Conservation (phyloP, 306 rosid species). For the Rosa multiflora region DNA sequence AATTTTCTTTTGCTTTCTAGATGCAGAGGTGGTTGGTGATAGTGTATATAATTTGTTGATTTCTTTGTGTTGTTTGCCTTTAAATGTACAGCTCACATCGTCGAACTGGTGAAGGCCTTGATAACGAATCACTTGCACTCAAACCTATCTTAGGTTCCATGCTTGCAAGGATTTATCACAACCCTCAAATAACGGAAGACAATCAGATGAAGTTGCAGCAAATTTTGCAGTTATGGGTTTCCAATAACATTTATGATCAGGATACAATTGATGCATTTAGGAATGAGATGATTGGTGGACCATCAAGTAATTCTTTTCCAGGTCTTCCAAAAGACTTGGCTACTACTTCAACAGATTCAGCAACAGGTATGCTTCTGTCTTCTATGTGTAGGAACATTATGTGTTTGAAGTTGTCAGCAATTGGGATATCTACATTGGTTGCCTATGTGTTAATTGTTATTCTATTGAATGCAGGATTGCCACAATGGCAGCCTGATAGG, state of each 20-base stretch:
- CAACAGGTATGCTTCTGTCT: slow-evolving; percentile 48
- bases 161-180: slow-evolving; percentile 91
- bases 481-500: slow-evolving; percentile 79
- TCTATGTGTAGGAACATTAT: not conserved
- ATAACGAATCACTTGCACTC: slow-evolving; percentile 84
- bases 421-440: not conserved
- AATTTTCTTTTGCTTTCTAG: not conserved
- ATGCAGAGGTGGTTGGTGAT: not conserved
- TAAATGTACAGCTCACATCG: slow-evolving; percentile 59
- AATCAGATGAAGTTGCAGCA: slow-evolving; percentile 77
- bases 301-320: slow-evolving; percentile 51
- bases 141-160: slow-evolving; percentile 85
- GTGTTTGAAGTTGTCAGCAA: not conserved
- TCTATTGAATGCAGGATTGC: slow-evolving; percentile 49
- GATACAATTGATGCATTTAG: slow-evolving; percentile 65
- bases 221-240: slow-evolving; percentile 92
- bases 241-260: slow-evolving; percentile 77
- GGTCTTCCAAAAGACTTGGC: slow-evolving; percentile 59
- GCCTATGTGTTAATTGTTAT: not conserved
- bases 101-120: slow-evolving; percentile 62
- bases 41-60: not conserved
- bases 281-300: slow-evolving; percentile 82
- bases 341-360: slow-evolving; percentile 53
- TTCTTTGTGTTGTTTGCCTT: not conserved
- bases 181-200: slow-evolving; percentile 90